phyloP scores from a whole-genome alignment of 192 early-diverging fungal species.

The Phycomyces blakesleeanus region DNA sequence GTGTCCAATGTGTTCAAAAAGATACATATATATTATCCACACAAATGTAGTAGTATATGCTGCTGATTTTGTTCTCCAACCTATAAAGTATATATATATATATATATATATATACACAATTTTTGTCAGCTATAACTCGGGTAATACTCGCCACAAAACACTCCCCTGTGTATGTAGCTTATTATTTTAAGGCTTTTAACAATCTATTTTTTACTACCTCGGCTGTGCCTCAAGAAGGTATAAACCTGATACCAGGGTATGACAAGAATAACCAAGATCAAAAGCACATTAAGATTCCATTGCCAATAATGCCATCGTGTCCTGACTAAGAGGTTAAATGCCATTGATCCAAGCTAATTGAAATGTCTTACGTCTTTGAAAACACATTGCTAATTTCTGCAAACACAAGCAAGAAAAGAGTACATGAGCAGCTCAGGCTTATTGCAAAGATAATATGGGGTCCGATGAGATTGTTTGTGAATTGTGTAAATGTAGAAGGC shows the following conservation, averaged over 20 bases:
- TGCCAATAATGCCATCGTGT: conserved; percentile 77
- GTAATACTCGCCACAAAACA: background rate
- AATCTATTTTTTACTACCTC: conserved; percentile 9
- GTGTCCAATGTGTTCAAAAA: background rate
- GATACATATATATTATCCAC: conserved; percentile 29
- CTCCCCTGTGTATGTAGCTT: background rate
- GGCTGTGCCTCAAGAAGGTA: conserved; percentile 47
- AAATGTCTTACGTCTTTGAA: conserved; percentile 46
- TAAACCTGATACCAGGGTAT: conserved; percentile 77
- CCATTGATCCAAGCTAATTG: background rate
- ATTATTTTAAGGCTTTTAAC: background rate
- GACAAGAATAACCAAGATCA: conserved; percentile 64
- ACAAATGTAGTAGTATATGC: conserved; percentile 11
- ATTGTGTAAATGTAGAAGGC: background rate
- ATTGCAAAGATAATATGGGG: conserved; percentile 58
- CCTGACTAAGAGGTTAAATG: conserved; percentile 28
- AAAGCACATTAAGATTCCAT: conserved; percentile 59
- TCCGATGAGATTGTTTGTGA: background rate
- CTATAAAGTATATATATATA: background rate
- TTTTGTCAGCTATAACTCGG: too few relatives aligned
- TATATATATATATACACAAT: too few relatives aligned
- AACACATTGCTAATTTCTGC: conserved; percentile 75
- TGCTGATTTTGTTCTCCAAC: conserved; percentile 1
- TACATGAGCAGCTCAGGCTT: conserved; percentile 72
- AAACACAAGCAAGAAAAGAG: conserved; percentile 78